Base-by-base conservation (phyloP, 2,329 filamentous ascomycete species). In the Cercospora sp. region DNA sequence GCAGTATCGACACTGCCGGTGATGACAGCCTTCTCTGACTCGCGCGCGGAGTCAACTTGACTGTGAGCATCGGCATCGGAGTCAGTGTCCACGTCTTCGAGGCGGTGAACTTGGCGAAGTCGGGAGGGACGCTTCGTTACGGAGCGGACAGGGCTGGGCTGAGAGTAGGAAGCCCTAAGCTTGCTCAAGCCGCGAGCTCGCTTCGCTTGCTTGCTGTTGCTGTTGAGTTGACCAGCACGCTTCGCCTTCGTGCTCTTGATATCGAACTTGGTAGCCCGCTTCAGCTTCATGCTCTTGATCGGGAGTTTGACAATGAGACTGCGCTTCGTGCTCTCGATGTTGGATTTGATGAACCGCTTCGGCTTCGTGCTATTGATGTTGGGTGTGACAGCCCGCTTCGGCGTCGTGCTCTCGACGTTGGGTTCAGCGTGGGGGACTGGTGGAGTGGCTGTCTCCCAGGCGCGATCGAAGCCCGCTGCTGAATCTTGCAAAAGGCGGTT, bases 381-480 rank as follows among this genome's bases (percentile, higher is more conserved):
- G 45, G 18, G 5, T 6, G 45, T 51, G 45, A 16, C 9, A 23
- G 45, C 45, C 10, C 1, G 33, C 48, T 23, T 55, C 59, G n/a
- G 36, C 31, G 13, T 36, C 26, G 18, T 48, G 36, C 9, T 26
- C 42, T 36, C 26, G 30, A 13, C 20, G 7, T 20, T 20, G 18
- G n/a, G 64, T 31, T 61, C 20, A 3, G 28, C 12, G 12, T 18
- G 28, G 9, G 26, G 40, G 18, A 13, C 36, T 18, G 18, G 48
- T 18, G 5, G 57, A 42, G 57, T 66, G 10, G 40, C 26, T 9
- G 64, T 3, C 20, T 67, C 63, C 72, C 72, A 70, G 28, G 69
- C 66, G 5, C 72, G 28, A 18, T 69, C 62, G 53, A 71, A 63
- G 6, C 67, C 55, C 7, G 51, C 64, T 2, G 69, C 69, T 10